Percentiles rank a stretch among this genome's conserved stretches.
Conservation (phyloP, 305 asterid genomes). For the Fraxinus platypoda region DNA sequence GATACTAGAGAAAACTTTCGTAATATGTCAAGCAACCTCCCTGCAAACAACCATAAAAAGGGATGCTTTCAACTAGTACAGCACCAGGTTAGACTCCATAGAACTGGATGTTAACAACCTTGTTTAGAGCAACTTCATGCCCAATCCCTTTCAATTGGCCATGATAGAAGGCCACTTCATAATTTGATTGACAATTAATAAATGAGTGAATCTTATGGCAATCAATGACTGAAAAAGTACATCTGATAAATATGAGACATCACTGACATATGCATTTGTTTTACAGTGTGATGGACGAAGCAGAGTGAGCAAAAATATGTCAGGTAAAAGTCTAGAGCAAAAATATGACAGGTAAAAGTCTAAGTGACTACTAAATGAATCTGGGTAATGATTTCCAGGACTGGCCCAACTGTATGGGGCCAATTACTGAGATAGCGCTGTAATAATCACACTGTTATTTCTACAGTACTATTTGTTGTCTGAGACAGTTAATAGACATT, state of each 20-base stretch:
- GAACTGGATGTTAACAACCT: neutral
- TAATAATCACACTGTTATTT: neutral
- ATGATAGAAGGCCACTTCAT: neutral
- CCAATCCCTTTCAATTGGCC: neutral
- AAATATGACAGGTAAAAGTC: neutral
- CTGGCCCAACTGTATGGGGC: neutral
- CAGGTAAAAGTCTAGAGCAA: neutral
- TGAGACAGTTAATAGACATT: neutral
- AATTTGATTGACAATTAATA: neutral
- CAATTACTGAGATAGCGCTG: neutral
- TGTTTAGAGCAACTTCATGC: neutral
- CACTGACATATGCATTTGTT: neutral
- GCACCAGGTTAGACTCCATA: neutral
- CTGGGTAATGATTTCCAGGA: neutral
- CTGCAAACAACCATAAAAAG: neutral
- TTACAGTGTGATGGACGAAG: neutral
- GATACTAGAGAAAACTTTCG: neutral
- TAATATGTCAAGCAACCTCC: neutral
- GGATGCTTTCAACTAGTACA: conserved; percentile 3
- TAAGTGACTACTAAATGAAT: neutral
- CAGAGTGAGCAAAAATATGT: neutral
- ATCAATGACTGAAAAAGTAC: neutral
- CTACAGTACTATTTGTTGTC: neutral
- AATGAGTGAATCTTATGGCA: neutral
- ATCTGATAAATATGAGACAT: neutral